Percentiles rank a stretch among this genome's conserved stretches.
Conservation (phyloP, 768 basidiomycete species). For the Tephrocybe sp. region DNA sequence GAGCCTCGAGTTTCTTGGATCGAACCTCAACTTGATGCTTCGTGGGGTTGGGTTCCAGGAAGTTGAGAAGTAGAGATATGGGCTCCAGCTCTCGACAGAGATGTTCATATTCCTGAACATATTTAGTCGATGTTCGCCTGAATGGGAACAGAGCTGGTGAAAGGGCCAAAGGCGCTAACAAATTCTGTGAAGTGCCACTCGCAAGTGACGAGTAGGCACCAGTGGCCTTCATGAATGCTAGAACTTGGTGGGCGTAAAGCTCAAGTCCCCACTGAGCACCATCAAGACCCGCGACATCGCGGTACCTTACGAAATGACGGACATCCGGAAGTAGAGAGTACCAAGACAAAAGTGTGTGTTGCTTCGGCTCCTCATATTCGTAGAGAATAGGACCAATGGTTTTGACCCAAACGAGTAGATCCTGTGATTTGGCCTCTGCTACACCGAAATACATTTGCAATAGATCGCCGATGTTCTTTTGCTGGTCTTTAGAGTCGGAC, state of each 20-base stretch:
- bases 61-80: not conserved
- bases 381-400: not conserved
- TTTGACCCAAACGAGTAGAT: conserved; percentile 1
- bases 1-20: not conserved
- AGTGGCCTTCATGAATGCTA: conserved; percentile 1
- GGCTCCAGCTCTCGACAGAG: conserved; percentile 8
- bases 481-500: not conserved
- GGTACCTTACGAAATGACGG: not conserved
- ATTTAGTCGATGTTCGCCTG: not conserved
- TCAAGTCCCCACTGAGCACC: not conserved
- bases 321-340: conserved; percentile 5
- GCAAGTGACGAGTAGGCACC: conserved; percentile 3
- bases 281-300: not conserved
- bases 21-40: not conserved
- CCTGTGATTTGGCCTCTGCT: not conserved
- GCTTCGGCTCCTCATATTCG: not conserved
- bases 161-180: not conserved
- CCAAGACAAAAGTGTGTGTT: not conserved
- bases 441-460: not conserved
- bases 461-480: not conserved
- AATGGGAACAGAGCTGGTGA: not conserved
- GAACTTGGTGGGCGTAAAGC: conserved; percentile 4
- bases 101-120: not conserved
- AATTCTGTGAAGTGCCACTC: not conserved
- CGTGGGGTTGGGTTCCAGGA: not conserved